phyloP scores from a whole-genome alignment of 768 basidiomycete species.

The Leucosporidium creatinivorum region DNA sequence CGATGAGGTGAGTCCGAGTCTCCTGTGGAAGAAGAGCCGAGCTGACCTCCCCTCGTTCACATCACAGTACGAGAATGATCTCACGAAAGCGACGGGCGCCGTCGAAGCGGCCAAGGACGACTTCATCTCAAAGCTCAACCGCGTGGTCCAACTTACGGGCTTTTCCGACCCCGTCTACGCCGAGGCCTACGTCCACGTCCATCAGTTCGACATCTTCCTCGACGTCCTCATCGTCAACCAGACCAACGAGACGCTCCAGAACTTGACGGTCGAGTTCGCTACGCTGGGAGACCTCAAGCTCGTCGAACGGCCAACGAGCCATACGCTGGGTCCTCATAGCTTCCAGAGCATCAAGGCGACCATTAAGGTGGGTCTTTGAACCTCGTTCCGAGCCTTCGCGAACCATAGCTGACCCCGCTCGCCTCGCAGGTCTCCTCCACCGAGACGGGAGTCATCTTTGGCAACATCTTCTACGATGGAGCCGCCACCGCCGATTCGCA shows the following conservation, averaged over 20 bases:
- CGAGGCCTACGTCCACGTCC: constrained; percentile 94
- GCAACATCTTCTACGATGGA: constrained; percentile 93
- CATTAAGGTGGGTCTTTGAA: constrained; percentile 59
- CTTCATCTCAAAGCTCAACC: constrained; percentile 31
- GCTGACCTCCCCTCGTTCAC: too few relatives aligned
- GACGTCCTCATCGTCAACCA: constrained; percentile 97
- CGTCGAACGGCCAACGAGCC: constrained; percentile 86
- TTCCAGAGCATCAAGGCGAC: constrained; percentile 99
- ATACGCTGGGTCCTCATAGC: constrained; percentile 88
- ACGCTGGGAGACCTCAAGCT: constrained; percentile 95
- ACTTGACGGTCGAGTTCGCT: constrained; percentile 93
- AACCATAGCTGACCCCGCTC: constrained; percentile 28
- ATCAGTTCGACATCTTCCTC: constrained; percentile 91
- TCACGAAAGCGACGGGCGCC: constrained; percentile 80
- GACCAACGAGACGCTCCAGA: constrained; percentile 85
- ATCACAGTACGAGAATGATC: constrained; percentile 72
- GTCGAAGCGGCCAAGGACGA: constrained; percentile 57
- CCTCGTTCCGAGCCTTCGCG: too few relatives aligned
- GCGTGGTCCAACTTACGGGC: constrained; percentile 47
- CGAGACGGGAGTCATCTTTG: constrained; percentile 97
- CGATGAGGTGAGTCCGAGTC: constrained; percentile 44
- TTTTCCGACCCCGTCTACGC: constrained; percentile 99
- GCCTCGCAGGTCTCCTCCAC: constrained; percentile 68
- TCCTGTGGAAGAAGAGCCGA: neutral
- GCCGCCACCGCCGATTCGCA: constrained; percentile 56